Conservation (phyloP, 306 rosid species). For the Chamaecrista fasciculata region DNA sequence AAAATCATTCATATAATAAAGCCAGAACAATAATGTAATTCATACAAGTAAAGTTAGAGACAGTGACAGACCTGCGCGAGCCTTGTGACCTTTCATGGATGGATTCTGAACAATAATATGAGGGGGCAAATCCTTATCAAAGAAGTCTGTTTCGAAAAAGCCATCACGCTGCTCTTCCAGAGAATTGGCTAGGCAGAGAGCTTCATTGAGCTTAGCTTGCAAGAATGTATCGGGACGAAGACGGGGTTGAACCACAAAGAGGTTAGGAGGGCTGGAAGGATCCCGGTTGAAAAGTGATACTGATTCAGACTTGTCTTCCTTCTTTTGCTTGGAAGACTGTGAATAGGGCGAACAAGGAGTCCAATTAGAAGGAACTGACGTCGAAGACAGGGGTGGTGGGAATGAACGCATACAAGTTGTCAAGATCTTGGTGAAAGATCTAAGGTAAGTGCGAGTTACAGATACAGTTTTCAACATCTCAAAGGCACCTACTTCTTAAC, state of each 20-base stretch:
- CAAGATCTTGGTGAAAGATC: conserved; percentile 34
- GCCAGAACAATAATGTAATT: not conserved
- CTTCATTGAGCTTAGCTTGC: conserved; percentile 91
- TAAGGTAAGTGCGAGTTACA: conserved; percentile 23
- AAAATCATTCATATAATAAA: not conserved
- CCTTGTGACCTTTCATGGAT: conserved; percentile 51
- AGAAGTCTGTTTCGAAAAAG: conserved; percentile 49
- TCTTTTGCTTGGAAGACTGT: conserved; percentile 35
- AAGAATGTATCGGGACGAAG: conserved; percentile 60
- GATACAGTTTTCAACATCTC: conserved; percentile 50
- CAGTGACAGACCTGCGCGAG: conserved; percentile 65
- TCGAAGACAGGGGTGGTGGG: conserved; percentile 18
- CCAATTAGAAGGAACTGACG: conserved; percentile 19
- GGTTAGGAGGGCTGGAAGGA: conserved; percentile 50
- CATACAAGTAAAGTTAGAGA: not conserved
- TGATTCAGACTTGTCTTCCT: conserved; percentile 29
- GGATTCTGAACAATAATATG: conserved; percentile 83
- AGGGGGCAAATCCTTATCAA: conserved; percentile 66
- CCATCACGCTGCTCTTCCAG: conserved; percentile 88
- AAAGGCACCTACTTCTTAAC: not conserved
- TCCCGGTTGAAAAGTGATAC: conserved; percentile 42
- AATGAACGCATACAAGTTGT: conserved; percentile 17
- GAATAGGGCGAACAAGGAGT: conserved; percentile 33
- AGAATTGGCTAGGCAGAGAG: conserved; percentile 82
- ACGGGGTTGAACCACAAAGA: conserved; percentile 88